Evolutionary conservation across 805 yeast genomes (phyloP).

Genomic region (Candida takata): DNA sequence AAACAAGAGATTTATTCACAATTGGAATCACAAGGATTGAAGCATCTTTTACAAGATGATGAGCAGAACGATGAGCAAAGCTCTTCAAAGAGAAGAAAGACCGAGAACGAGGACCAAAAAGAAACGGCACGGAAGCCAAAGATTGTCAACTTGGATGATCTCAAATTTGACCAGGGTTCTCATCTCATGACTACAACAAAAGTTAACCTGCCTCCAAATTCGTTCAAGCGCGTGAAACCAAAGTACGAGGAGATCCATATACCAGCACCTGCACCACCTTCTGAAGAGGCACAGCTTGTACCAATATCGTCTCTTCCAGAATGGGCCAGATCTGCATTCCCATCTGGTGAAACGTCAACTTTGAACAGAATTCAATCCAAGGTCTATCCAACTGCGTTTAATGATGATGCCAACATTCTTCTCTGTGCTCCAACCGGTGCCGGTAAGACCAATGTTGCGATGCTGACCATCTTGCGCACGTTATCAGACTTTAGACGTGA

Average conservation of each 20-base stretch:
- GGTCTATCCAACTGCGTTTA: constrained; percentile 74
- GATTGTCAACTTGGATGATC: constrained; percentile 54
- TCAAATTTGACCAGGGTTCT: constrained; percentile 67
- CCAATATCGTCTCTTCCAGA: constrained; percentile 59
- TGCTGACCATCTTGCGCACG: constrained; percentile 66
- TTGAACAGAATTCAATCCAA: constrained; percentile 81
- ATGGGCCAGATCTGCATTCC: constrained; percentile 80
- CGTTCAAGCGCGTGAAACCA: constrained; percentile 66
- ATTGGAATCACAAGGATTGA: constrained; percentile 38
- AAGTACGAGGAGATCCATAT: constrained; percentile 83
- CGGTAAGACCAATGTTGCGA: constrained; percentile 95
- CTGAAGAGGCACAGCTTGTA: constrained; percentile 37
- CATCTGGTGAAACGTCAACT: constrained; percentile 52
- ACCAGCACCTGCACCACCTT: constrained; percentile 70
- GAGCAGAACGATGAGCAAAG: constrained; percentile 5
- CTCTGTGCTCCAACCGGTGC: constrained; percentile 99
- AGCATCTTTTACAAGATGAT: constrained; percentile 30
- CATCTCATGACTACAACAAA: constrained; percentile 59
- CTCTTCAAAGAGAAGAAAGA: constrained; percentile 24
- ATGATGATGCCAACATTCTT: constrained; percentile 61
- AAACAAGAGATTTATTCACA: constrained; percentile 31
- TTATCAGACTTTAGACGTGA: constrained; percentile 44
- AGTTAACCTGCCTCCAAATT: constrained; percentile 74
- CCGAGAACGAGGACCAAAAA: not conserved
- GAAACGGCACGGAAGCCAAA: constrained; percentile 37